Percentiles rank a stretch among this genome's conserved stretches.
Evolutionary conservation across 2,329 filamentous ascomycete species (phyloP).

Genomic region (Cercospora zeae-maydis): DNA sequence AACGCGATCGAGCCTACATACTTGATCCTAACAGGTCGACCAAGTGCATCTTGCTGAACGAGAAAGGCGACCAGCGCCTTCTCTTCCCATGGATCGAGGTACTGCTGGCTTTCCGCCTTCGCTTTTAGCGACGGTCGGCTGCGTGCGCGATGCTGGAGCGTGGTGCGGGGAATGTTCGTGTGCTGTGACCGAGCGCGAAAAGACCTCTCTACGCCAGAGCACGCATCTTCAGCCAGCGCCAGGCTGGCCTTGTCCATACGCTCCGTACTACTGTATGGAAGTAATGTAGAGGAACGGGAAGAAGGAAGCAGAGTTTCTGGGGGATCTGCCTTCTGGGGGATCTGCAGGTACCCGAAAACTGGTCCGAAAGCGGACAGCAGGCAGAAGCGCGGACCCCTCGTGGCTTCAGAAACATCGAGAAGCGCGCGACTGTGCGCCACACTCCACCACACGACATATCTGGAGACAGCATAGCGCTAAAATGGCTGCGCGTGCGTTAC

Average conservation of each 20-base stretch:
- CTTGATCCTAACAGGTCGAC: slow-evolving; percentile 20
- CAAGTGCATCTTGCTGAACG: slow-evolving; percentile 13
- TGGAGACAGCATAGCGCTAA: neutral
- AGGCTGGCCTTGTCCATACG: no score
- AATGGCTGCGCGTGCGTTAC: neutral
- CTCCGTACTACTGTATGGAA: no score
- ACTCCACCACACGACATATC: slow-evolving; percentile 7
- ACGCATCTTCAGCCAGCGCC: no score
- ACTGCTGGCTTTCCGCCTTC: slow-evolving; percentile 16
- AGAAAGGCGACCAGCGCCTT: slow-evolving; percentile 19
- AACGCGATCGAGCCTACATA: slow-evolving; percentile 19
- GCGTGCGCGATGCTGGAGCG: neutral
- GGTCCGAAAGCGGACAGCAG: slow-evolving; percentile 6
- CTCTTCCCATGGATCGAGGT: slow-evolving; percentile 19
- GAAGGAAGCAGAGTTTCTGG: neutral
- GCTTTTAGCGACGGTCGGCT: neutral
- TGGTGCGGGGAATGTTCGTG: neutral
- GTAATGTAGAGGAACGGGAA: neutral
- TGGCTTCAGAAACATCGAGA: slow-evolving; percentile 8
- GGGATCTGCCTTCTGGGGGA: no score
- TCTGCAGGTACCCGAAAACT: slow-evolving; percentile 7
- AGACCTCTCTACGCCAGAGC: no score
- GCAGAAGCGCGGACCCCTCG: neutral
- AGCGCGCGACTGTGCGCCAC: neutral
- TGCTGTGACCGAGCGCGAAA: neutral